Evolutionary conservation across 2,329 filamentous ascomycete genomes (phyloP).

Genomic region (Fusarium sambucinum): DNA sequence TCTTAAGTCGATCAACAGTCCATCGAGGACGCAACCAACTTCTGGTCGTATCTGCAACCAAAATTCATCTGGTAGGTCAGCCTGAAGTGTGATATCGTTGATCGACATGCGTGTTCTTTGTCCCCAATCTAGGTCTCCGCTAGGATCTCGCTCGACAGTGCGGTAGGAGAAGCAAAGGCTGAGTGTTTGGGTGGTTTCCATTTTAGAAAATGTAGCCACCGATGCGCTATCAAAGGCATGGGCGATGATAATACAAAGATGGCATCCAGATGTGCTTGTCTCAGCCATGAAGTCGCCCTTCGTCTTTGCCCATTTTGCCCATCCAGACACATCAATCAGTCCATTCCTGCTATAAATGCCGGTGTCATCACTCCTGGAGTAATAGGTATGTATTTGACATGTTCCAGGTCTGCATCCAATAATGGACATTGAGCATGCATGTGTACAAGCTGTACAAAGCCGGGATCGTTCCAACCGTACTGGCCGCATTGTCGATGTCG

Average conservation of each 20-base stretch:
- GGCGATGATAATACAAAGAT: conserved; percentile 5
- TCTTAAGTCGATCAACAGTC: background rate
- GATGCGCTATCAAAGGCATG: background rate
- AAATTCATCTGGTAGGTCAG: background rate
- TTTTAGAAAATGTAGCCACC: background rate
- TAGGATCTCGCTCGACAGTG: conserved; percentile 4
- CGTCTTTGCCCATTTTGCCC: conserved; percentile 11
- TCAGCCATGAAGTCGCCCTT: background rate
- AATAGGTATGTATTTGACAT: background rate
- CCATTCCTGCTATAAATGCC: rapidly evolving
- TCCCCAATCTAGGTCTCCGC: background rate
- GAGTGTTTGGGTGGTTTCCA: background rate
- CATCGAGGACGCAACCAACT: rapidly evolving
- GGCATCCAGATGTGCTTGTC: background rate
- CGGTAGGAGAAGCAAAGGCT: conserved; percentile 6
- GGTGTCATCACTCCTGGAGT: background rate
- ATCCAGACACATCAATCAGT: background rate
- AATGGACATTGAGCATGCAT: background rate
- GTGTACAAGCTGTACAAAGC: background rate
- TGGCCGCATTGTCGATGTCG: background rate
- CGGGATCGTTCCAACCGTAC: background rate
- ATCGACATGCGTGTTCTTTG: conserved; percentile 9
- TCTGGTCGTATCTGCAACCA: background rate
- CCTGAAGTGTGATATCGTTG: background rate
- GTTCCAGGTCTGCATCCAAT: background rate